A percentile compares a stretch with the other conserved stretches of the same genome.
These are phyloP conservation scores for Tetragonia tetragonoides DNA, from an alignment of 148 eudicot genomes.

Conservation along the genomic window DNA sequence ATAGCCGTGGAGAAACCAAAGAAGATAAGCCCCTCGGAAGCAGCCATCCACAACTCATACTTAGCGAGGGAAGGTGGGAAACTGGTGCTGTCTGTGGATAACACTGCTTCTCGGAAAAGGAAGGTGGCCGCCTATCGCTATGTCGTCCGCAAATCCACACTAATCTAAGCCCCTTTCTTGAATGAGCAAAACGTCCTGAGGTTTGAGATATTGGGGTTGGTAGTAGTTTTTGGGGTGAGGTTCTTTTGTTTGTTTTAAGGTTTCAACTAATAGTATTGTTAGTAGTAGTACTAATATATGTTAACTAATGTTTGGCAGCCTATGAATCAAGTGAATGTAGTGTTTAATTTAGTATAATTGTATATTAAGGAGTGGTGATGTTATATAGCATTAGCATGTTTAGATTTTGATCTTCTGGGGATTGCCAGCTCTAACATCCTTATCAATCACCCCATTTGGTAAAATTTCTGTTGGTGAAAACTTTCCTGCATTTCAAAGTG, in stretches of 20 bases:
- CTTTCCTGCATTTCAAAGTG: too few species aligned
- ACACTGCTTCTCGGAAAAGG: conserved; percentile 62
- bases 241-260: conserved; percentile 16
- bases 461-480: not conserved
- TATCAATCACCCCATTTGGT: too few species aligned
- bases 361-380: not conserved
- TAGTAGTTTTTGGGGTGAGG: not conserved
- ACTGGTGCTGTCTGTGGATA: conserved; percentile 77
- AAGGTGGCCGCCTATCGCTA: conserved; percentile 92
- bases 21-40: conserved; percentile 44
- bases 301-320: conserved; percentile 10
- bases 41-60: conserved; percentile 71
- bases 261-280: not conserved
- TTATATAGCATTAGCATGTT: not conserved
- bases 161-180: conserved; percentile 2
- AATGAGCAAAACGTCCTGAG: not conserved
- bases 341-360: not conserved
- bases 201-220: conserved; percentile 10
- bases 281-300: conserved; percentile 3
- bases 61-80: conserved; percentile 68
- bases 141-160: conserved; percentile 54
- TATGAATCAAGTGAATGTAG: conserved; percentile 6
- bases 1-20: conserved; percentile 68
- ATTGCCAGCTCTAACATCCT: not conserved
- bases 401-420: not conserved